Evolutionary conservation across 108 stramenopile species (phyloP).

Genomic region (Skeletonema potamos): DNA sequence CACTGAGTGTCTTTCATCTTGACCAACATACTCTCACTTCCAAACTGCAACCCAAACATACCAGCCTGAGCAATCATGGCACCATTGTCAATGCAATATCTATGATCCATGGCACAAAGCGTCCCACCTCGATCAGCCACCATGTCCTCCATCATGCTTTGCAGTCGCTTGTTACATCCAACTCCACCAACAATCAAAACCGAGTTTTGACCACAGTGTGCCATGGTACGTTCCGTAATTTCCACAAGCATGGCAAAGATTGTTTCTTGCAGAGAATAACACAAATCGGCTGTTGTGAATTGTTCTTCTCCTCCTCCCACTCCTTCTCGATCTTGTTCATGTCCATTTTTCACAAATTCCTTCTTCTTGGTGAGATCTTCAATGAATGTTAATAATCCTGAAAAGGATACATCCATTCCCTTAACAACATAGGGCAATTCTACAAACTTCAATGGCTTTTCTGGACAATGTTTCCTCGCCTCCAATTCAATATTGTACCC

Average conservation of each 20-base stretch:
- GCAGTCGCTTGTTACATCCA: constrained; percentile 96
- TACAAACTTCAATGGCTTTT: constrained; percentile 49
- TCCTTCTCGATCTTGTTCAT: neutral
- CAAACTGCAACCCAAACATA: constrained; percentile 93
- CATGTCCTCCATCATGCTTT: constrained; percentile 98
- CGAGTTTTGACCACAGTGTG: constrained; percentile 87
- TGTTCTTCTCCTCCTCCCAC: constrained; percentile 23
- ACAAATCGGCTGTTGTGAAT: constrained; percentile 88
- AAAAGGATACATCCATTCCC: constrained; percentile 99
- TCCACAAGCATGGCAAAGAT: constrained; percentile 99
- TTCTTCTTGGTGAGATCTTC: constrained; percentile 52
- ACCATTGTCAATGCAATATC: constrained; percentile 99
- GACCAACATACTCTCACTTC: constrained; percentile 57
- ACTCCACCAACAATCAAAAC: constrained; percentile 99
- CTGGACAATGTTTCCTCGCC: constrained; percentile 70
- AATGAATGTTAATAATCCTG: constrained; percentile 62
- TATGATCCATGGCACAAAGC: constrained; percentile 96
- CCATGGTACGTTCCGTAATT: constrained; percentile 99
- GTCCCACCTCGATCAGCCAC: constrained; percentile 87
- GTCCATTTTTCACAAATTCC: constrained; percentile 36
- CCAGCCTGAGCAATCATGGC: constrained; percentile 99
- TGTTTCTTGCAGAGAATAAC: constrained; percentile 97
- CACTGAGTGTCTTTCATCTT: constrained; percentile 86
- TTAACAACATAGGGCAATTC: constrained; percentile 98
- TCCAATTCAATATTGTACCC: constrained; percentile 99